Percentiles rank a stretch among this genome's conserved stretches.
Evolutionary conservation across 441 rosid species (phyloP).

Genomic region (Eugenia klotzschiana): DNA sequence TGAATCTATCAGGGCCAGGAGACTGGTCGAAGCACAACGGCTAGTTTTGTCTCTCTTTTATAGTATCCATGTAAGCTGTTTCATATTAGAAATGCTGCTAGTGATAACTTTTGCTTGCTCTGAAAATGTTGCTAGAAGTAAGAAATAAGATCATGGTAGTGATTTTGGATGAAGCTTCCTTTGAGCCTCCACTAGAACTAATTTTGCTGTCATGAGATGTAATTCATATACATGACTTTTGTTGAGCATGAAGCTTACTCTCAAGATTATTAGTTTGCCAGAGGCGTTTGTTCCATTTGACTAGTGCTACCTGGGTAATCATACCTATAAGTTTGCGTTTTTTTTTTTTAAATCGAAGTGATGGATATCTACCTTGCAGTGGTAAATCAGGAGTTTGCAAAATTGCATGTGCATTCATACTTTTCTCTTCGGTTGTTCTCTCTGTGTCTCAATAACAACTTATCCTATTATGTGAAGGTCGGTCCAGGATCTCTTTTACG

Average conservation of each 20-base stretch:
- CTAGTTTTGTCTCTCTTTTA: conserved; percentile 65
- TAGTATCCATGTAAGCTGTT: conserved; percentile 54
- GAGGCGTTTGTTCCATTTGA: background rate
- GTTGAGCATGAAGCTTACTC: background rate
- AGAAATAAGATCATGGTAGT: background rate
- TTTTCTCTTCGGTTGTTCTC: background rate
- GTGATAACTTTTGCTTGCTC: background rate
- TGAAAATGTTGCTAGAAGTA: background rate
- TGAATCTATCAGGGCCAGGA: conserved; percentile 75
- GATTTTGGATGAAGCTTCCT: background rate
- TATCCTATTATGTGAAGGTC: conserved; percentile 33
- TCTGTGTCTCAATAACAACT: background rate
- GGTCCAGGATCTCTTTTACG: conserved; percentile 86
- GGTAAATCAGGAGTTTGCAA: background rate
- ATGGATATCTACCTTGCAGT: background rate
- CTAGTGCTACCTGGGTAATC: background rate
- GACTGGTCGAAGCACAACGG: conserved; percentile 75
- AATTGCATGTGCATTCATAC: background rate
- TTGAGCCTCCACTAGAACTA: background rate
- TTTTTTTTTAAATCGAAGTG: background rate
- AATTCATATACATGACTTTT: background rate
- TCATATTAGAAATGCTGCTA: background rate
- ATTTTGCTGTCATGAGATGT: background rate
- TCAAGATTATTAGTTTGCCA: background rate
- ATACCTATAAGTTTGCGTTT: background rate